Evolutionary conservation across 768 basidiomycete species (phyloP).

Genomic region (Termitomyces sp.): DNA sequence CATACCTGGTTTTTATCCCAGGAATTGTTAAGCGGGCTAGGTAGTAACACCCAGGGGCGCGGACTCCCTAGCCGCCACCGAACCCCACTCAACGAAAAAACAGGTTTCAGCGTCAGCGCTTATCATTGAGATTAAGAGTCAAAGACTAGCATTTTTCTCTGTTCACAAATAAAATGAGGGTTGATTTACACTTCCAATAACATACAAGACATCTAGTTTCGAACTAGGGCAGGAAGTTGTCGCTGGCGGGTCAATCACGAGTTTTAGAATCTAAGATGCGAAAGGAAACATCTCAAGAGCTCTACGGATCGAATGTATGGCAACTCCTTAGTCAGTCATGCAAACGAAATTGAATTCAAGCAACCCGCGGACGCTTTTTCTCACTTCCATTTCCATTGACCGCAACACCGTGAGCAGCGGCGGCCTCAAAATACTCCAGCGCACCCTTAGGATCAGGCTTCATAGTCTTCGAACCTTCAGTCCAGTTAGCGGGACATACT

Average conservation of each 20-base stretch:
- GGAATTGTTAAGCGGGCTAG: too few relatives aligned
- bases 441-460: constrained; percentile 71
- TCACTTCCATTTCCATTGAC: constrained; percentile 30
- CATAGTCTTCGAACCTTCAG: constrained; percentile 74
- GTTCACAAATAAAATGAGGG: background rate
- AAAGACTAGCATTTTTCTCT: background rate
- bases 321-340: background rate
- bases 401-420: constrained; percentile 14
- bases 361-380: constrained; percentile 54
- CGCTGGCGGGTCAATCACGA: too few relatives aligned
- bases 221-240: background rate
- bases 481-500: constrained; percentile 92
- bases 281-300: background rate
- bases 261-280: background rate
- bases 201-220: background rate
- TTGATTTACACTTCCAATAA: background rate
- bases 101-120: too few relatives aligned
- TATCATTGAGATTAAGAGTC: too few relatives aligned
- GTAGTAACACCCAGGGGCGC: too few relatives aligned
- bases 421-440: constrained; percentile 63
- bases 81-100: too few relatives aligned
- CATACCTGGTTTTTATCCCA: too few relatives aligned
- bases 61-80: too few relatives aligned
- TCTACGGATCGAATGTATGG: background rate
- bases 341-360: background rate